Evolutionary conservation across 2,329 filamentous ascomycete species (phyloP).

Genomic region (Phialemonium atrogriseum): DNA sequence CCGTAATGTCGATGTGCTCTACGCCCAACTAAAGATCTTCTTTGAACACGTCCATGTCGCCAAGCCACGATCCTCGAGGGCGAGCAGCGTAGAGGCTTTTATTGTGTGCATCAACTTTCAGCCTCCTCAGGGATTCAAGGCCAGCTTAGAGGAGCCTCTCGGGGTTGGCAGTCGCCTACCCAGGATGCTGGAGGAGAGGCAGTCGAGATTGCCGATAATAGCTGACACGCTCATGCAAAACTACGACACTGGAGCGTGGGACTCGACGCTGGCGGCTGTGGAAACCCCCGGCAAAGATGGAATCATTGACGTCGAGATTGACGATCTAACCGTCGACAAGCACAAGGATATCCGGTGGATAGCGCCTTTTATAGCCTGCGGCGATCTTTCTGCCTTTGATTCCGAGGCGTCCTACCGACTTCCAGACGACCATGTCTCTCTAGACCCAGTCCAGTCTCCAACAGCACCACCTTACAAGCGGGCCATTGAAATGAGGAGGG

Average conservation of each 20-base stretch:
- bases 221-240: slow-evolving; percentile 39
- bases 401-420: slow-evolving; percentile 90
- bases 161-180: slow-evolving; percentile 52
- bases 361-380: slow-evolving; percentile 93
- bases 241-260: slow-evolving; percentile 34
- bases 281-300: slow-evolving; percentile 19
- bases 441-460: slow-evolving; percentile 90
- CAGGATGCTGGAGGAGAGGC: slow-evolving; percentile 36
- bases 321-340: slow-evolving; percentile 30
- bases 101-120: slow-evolving; percentile 88
- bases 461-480: slow-evolving; percentile 93
- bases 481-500: slow-evolving; percentile 75
- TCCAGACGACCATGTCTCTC: slow-evolving; percentile 74
- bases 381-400: slow-evolving; percentile 89
- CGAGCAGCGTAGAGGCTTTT: slow-evolving; percentile 93
- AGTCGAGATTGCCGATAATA: slow-evolving; percentile 29
- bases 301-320: slow-evolving; percentile 40
- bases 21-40: slow-evolving; percentile 86
- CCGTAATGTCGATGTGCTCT: slow-evolving; percentile 90
- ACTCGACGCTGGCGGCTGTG: slow-evolving; percentile 14
- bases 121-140: slow-evolving; percentile 67
- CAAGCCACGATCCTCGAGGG: slow-evolving; percentile 89
- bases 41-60: slow-evolving; percentile 84
- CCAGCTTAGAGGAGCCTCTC: slow-evolving; percentile 67
- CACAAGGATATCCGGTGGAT: slow-evolving; percentile 63